Evolutionary conservation across 306 rosid species (phyloP).

Genomic region (Gastrolobium villosum): DNA sequence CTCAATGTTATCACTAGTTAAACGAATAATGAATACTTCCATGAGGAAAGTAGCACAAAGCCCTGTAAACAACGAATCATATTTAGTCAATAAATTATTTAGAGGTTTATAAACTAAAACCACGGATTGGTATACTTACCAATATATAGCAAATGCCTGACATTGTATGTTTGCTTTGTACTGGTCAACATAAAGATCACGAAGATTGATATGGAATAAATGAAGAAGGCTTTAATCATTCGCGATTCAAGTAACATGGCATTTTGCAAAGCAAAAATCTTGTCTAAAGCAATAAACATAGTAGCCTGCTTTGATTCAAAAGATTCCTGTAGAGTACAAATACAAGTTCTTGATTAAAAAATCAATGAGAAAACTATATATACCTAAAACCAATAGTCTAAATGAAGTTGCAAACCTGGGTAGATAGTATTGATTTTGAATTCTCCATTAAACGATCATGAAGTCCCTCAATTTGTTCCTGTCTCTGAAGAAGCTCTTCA

Average conservation of each 20-base stretch:
- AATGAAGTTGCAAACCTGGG: constrained; percentile 64
- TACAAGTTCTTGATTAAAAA: constrained; percentile 7
- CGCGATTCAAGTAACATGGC: constrained; percentile 87
- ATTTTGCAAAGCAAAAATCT: constrained; percentile 75
- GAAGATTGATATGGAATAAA: constrained; percentile 64
- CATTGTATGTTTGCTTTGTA: constrained; percentile 81
- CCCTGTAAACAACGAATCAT: constrained; percentile 52
- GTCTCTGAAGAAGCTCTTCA: constrained; percentile 70
- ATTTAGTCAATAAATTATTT: constrained; percentile 7
- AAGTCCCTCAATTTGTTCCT: constrained; percentile 65
- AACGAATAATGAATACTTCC: constrained; percentile 64
- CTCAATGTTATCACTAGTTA: constrained; percentile 51
- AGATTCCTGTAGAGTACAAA: constrained; percentile 63
- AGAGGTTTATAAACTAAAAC: not conserved
- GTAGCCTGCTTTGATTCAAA: constrained; percentile 89
- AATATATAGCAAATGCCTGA: constrained; percentile 74
- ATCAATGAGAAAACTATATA: not conserved
- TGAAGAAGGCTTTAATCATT: constrained; percentile 72
- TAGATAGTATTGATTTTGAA: constrained; percentile 70
- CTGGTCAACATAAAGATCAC: constrained; percentile 87
- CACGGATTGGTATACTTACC: constrained; percentile 51
- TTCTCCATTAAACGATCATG: constrained; percentile 82
- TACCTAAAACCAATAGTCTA: too few species aligned
- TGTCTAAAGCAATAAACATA: constrained; percentile 78
- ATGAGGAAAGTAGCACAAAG: constrained; percentile 62